Evolutionary conservation across 371 early-diverging fungal genomes (phyloP), one percentile per base, ranked within the genome.

Genomic region (Syncephalastrum contaminatum): DNA sequence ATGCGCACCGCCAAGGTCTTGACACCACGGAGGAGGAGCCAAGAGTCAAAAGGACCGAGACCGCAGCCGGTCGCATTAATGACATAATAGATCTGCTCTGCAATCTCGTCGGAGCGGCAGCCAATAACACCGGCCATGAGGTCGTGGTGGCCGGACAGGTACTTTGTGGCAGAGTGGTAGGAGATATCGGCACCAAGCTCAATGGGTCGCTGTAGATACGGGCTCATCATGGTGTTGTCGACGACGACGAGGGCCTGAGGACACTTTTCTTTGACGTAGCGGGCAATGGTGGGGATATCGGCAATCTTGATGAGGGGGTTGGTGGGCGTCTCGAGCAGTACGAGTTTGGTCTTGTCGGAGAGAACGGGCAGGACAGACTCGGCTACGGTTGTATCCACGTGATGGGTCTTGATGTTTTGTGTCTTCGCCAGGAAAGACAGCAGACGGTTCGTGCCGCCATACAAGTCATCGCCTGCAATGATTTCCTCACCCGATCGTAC

Each of bases 171-270:
- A 7, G 90, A 90, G 59, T 95, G 92, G 51, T 91, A 91, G 1
- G 82, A 87, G 53, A 95, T 88, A 70, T 94, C 93, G 4, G 93
- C 94, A 20, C 94, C 96, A 18, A 91, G 72, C 46, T 89, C 88
- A n/a, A 95, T 72, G 1, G 94, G 88, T 20, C 85, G 77, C 68
- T 91, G 91, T n/a, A 93, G 76, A 53, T 91, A 88, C 25, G 96
- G 96, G 18, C 86, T 86, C 93, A 93, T 91, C 91, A 95, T 93
- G 58, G 96, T 95, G 64, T 95, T 95, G 64, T 95, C 96, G 3
- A 95, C 96, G 19, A 93, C 92, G 6, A 95, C 88, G 10, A 93
- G 64, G 13, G 89, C 90, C 47, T 83, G 75, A 3, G 91, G 90
- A 55, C 85, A 85, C 19, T 70, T 67, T 52, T 72, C 81, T 46